Evolutionary conservation across 768 basidiomycete genomes (phyloP).

Genomic region (Dentipellis sp.): DNA sequence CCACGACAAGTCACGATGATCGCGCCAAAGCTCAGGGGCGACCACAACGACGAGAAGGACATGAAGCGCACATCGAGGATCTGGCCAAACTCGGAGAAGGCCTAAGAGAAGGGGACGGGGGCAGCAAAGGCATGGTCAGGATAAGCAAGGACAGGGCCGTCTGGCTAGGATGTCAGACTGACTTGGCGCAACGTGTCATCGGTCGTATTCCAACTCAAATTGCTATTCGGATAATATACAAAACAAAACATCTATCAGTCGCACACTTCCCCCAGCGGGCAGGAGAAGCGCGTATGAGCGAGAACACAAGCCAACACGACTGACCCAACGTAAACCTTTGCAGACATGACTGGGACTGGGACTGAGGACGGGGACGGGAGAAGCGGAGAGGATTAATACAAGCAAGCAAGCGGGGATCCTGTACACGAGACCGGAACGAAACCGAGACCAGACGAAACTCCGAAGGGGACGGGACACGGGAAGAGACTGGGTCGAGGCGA

Average conservation of each 20-base stretch:
- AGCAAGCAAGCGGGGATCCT: slow-evolving; percentile 3
- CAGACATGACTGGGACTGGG: slow-evolving; percentile 43
- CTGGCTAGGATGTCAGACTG: slow-evolving; percentile 47
- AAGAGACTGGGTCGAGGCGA: slow-evolving; percentile 12
- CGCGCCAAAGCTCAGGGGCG: background rate
- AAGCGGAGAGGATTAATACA: slow-evolving; percentile 22
- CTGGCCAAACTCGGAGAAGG: slow-evolving; percentile 73
- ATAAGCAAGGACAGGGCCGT: background rate
- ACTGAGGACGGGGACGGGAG: slow-evolving; percentile 19
- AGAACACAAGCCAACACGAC: slow-evolving; percentile 53
- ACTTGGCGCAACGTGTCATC: slow-evolving; percentile 86
- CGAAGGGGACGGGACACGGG: slow-evolving; percentile 8
- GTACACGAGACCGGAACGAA: slow-evolving; percentile 13
- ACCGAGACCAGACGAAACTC: slow-evolving; percentile 13
- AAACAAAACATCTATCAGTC: slow-evolving; percentile 46
- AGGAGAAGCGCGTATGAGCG: slow-evolving; percentile 37
- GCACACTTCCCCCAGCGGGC: slow-evolving; percentile 17
- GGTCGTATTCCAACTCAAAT: slow-evolving; percentile 94
- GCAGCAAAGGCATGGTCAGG: slow-evolving; percentile 20
- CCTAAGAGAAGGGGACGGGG: slow-evolving; percentile 56
- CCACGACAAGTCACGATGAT: no score
- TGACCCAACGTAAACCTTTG: slow-evolving; percentile 93
- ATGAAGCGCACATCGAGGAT: slow-evolving; percentile 85
- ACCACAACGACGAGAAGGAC: background rate
- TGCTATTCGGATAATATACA: slow-evolving; percentile 45